Evolutionary conservation across 306 rosid species (phyloP), one percentile per base, ranked within the genome.

Genomic region (Rosa lucieae): DNA sequence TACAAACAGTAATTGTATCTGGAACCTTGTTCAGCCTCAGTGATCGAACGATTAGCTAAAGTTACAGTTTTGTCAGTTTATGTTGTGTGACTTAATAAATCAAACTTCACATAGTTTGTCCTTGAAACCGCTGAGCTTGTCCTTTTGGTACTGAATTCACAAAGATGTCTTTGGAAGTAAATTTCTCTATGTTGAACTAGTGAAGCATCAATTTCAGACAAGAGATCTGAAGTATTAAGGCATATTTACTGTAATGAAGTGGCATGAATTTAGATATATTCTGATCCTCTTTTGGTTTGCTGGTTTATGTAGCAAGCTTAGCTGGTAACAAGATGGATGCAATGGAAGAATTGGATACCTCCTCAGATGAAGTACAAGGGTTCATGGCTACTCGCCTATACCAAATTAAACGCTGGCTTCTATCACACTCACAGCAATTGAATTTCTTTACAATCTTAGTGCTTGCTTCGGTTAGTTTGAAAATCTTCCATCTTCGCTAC

Each of bases 401-500:
- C 83, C 81, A 52, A 88, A 55, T 83, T 78, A 93, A 93, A 85
- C 79, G 81, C 82, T 93, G 97, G 99, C 78, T 96, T 73, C 82
- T 90, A 52, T 84, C 99, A 55, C 97, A 89, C 75, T 66, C 98
- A 0, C 98, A 93, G 70, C 96, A 91, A 83, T 56, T 96, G 90
- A 96, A 91, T 88, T 96, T 90, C 80, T 21, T 82, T 56, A 90
- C 94, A 40, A 96, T 96, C 80, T 79, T 96, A 77, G 87, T 91
- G 48, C 99, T 96, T 80, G 99, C 99, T 70, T 96, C 99, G 97
- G 99, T 96, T 81, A 93, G 97, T 90, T 84, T 66, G n/a, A 51
- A 75, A 73, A 46, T 62, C 76, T 58, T 77, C 51, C 75, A 62
- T 12, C 75, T 80, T 86, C 79, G 66, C 79, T 81, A 70, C 63